phyloP scores from a whole-genome alignment of 306 rosid genomes.

The Echinosophora koreensis region DNA sequence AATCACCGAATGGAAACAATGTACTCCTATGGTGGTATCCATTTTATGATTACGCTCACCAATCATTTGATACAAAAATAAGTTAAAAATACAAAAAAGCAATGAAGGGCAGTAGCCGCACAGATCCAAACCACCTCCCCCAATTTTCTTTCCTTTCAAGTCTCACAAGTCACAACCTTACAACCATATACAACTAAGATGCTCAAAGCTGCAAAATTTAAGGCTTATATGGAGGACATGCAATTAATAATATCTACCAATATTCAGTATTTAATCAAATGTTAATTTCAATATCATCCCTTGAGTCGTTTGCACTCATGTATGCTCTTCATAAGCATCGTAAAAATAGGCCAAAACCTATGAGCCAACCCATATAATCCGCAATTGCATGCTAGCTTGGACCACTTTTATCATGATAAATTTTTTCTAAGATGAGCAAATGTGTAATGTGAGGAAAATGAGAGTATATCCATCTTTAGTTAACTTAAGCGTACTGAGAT shows the following conservation, averaged over 20 bases:
- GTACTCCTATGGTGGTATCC: conserved; percentile 48
- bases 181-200: background rate
- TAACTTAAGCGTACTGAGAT: too few species aligned
- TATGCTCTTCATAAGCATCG: background rate
- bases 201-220: background rate
- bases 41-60: conserved; percentile 52
- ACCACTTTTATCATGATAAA: background rate
- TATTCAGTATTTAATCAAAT: background rate
- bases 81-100: conserved; percentile 22
- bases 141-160: conserved; percentile 74
- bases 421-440: too few species aligned
- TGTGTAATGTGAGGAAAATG: too few species aligned
- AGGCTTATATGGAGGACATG: background rate
- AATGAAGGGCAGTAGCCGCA: conserved; percentile 43
- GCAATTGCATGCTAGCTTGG: conserved; percentile 10
- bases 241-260: background rate
- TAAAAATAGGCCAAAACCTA: conserved; percentile 16
- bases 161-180: conserved; percentile 54
- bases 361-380: background rate
- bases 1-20: conserved; percentile 49
- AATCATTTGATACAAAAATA: conserved; percentile 11
- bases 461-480: too few species aligned
- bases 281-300: conserved; percentile 25
- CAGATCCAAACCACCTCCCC: conserved; percentile 43
- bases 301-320: background rate